Conservation (phyloP, 2,329 filamentous ascomycete genomes). For the Diaporthe sp. region DNA sequence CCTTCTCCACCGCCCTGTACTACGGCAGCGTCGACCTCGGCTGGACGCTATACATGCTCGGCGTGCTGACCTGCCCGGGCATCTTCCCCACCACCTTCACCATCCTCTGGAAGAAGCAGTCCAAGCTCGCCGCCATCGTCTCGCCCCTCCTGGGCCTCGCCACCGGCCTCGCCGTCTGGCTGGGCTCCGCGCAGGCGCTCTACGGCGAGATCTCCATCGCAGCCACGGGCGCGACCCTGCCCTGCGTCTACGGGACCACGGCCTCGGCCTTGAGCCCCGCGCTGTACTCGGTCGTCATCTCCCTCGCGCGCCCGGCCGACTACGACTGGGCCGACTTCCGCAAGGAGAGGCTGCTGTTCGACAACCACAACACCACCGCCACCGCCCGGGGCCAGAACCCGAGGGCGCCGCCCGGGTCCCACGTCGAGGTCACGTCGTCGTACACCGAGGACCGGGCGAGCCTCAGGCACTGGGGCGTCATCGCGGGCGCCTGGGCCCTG, state of each 20-base stretch:
- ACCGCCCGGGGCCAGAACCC: not conserved
- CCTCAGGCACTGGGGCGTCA: slow-evolving; percentile 61
- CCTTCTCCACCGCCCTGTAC: slow-evolving; percentile 66
- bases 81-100: slow-evolving; percentile 68
- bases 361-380: slow-evolving; percentile 41
- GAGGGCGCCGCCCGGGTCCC: slow-evolving; percentile 3
- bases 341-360: slow-evolving; percentile 58
- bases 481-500: slow-evolving; percentile 60
- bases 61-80: slow-evolving; percentile 66
- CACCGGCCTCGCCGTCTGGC: slow-evolving; percentile 67
- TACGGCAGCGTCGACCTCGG: slow-evolving; percentile 68
- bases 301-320: slow-evolving; percentile 37
- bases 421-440: slow-evolving; percentile 39
- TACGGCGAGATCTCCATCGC: slow-evolving; percentile 62
- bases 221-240: slow-evolving; percentile 63
- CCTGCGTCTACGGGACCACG: slow-evolving; percentile 67
- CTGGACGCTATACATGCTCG: slow-evolving; percentile 69
- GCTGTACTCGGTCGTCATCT: slow-evolving; percentile 40
- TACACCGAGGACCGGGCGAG: slow-evolving; percentile 52
- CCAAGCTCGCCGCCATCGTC: slow-evolving; percentile 62
- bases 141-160: slow-evolving; percentile 63
- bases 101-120: slow-evolving; percentile 66
- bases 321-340: slow-evolving; percentile 50
- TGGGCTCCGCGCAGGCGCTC: slow-evolving; percentile 61
- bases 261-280: slow-evolving; percentile 57